Evolutionary conservation across 495 filamentous ascomycete genomes (phyloP), one percentile per base, ranked within the genome.

Genomic region (Talaromyces nanjingensis): DNA sequence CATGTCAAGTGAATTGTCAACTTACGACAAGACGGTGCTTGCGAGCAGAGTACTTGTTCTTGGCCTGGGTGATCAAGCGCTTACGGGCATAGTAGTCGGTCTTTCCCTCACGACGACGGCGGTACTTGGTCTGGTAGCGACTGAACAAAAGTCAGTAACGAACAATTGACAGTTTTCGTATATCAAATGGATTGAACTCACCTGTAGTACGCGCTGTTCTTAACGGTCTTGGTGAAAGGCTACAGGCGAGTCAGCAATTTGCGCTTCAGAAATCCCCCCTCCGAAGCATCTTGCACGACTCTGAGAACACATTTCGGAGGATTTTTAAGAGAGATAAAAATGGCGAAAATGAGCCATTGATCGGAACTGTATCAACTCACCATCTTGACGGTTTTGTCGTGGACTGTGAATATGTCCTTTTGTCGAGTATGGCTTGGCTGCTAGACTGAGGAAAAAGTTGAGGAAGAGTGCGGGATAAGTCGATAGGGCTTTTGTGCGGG

Each of bases 81-180:
- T 97, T 97, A 83, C 94, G 94, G 76, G 94, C 94, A 79, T 97
- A 98, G 91, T 99, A 99, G 77, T 99, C 94, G 82, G 94, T 99
- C 90, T 98, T 99, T 77, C 94, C 94, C 78, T 87, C 77, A 67
- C 94, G 88, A 77, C 94, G 89, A 78, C 94, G 92, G 83, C 91
- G 93, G 90, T 97, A 99, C 88, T 99, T 99, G 79, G 93, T 96
- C 85, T 99, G 94, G 85, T 90, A 99, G 78, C 94, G 92, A 75
- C 93, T 96, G 78, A 60, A 58, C n/a, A 65, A 58, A 65, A 52
- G 55, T 71, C 60, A 71, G 75, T 63, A 69, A 70, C 64, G 68
- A 22, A 22, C 22, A 57, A 65, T 25, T 63, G 24, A 11, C 16
- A 49, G 52, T 6, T 1, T 20, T 20, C 0, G 45, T 2, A 25